These are phyloP conservation scores for Russula compacta DNA, from an alignment of 768 basidiomycete genomes.

Conservation along the genomic window DNA sequence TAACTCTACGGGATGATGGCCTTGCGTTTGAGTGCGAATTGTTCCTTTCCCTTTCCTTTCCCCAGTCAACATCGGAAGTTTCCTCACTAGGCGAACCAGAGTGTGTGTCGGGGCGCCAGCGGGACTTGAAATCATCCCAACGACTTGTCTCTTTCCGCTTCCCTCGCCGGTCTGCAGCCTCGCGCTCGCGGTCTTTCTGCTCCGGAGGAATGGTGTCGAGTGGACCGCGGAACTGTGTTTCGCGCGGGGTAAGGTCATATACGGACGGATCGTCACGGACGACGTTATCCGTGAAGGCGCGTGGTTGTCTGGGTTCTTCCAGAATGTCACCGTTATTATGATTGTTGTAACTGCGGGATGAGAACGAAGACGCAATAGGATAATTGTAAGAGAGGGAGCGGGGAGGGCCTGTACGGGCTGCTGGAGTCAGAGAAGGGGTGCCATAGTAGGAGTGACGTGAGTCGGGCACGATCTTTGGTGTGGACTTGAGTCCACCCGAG, in stretches of 20 bases:
- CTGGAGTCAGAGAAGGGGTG: slow-evolving; percentile 5
- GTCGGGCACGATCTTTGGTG: background rate
- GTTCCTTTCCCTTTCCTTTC: slow-evolving; percentile 14
- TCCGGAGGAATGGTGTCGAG: slow-evolving; percentile 38
- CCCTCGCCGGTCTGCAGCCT: slow-evolving; percentile 41
- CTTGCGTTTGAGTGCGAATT: background rate
- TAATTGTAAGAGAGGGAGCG: slow-evolving; percentile 7
- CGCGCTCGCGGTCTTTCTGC: slow-evolving; percentile 32
- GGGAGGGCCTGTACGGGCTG: slow-evolving; percentile 14
- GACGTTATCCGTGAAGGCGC: slow-evolving; percentile 19
- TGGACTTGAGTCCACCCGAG: background rate
- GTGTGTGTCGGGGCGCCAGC: slow-evolving; percentile 47
- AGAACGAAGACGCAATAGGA: slow-evolving; percentile 1
- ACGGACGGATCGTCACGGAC: slow-evolving; percentile 26
- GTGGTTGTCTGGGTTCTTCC: slow-evolving; percentile 27
- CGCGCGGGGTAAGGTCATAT: slow-evolving; percentile 28
- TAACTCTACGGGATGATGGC: background rate
- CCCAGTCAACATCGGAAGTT: slow-evolving; percentile 30
- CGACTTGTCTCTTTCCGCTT: slow-evolving; percentile 38
- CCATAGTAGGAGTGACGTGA: background rate
- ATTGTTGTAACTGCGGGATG: background rate
- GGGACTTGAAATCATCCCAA: slow-evolving; percentile 36
- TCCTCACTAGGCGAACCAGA: slow-evolving; percentile 37
- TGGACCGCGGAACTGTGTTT: slow-evolving; percentile 51
- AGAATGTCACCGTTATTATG: slow-evolving; percentile 25